phyloP scores from a whole-genome alignment of 1,284 basidiomycete species.

The Marasmius fiardii region DNA sequence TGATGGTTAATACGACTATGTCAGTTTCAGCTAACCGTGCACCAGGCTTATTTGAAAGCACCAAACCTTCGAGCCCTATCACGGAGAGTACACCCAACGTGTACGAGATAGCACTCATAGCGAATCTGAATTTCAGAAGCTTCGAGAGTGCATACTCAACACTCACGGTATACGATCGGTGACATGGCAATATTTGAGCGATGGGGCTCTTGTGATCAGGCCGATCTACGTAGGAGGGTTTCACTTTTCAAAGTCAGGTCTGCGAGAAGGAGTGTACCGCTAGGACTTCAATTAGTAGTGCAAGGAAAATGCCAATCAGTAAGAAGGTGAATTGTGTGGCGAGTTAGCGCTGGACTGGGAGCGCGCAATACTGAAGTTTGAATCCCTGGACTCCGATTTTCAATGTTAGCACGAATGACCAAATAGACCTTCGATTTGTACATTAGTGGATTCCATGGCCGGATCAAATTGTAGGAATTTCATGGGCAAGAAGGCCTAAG shows the following conservation, averaged over 20 bases:
- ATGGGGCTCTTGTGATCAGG: not conserved
- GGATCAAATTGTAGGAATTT: no score
- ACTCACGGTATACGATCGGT: not conserved
- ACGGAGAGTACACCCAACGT: not conserved
- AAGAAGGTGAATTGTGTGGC: not conserved
- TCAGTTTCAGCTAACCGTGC: not conserved
- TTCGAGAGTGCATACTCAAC: not conserved
- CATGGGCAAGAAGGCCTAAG: no score
- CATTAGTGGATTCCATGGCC: no score
- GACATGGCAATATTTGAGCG: not conserved
- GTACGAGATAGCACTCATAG: not conserved
- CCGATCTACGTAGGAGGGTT: not conserved
- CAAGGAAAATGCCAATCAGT: not conserved
- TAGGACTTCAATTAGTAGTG: not conserved
- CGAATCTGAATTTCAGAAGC: not conserved
- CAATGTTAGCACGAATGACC: not conserved
- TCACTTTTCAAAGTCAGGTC: no score
- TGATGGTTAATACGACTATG: not conserved
- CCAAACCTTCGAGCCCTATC: not conserved
- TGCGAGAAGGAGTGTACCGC: not conserved
- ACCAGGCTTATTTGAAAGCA: not conserved
- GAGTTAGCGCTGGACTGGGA: not conserved
- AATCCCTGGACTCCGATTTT: not conserved
- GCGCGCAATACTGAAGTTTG: no score
- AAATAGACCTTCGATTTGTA: not conserved